A percentile compares a stretch with the other conserved stretches of the same genome.
Conservation (phyloP, 2,329 filamentous ascomycete genomes). For the Fusarium napiforme region DNA sequence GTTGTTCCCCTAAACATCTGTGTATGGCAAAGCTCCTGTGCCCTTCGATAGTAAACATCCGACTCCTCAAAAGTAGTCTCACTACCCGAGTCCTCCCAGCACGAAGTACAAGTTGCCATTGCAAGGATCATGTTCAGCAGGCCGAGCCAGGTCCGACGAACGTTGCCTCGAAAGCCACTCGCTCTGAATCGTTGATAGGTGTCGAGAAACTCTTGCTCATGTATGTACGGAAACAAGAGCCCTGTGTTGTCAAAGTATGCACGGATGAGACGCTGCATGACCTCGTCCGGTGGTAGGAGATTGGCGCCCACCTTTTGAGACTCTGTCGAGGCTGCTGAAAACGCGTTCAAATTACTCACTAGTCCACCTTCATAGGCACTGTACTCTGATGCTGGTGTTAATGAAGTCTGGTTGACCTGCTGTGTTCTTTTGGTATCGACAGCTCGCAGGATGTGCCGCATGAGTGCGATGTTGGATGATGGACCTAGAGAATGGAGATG, state of each 20-base stretch:
- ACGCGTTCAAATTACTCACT: background rate
- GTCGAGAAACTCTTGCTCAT: slow-evolving; percentile 42
- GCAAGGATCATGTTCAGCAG: slow-evolving; percentile 62
- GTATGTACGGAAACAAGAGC: slow-evolving; percentile 46
- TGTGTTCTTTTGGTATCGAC: background rate
- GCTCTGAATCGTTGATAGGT: slow-evolving; percentile 31
- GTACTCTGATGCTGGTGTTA: background rate
- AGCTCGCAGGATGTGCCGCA: background rate
- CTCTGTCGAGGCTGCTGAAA: background rate
- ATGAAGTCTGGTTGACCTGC: background rate
- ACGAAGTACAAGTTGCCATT: slow-evolving; percentile 52
- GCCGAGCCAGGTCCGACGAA: slow-evolving; percentile 61
- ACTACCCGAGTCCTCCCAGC: slow-evolving; percentile 26
- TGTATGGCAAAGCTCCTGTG: slow-evolving; percentile 55
- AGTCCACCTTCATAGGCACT: background rate
- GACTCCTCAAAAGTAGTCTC: slow-evolving; percentile 47
- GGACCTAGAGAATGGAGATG: too few species aligned
- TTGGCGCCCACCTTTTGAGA: background rate
- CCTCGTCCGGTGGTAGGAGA: slow-evolving; percentile 30
- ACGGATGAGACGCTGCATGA: slow-evolving; percentile 33
- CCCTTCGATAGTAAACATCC: slow-evolving; percentile 58
- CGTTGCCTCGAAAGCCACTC: slow-evolving; percentile 43
- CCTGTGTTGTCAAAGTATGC: slow-evolving; percentile 46
- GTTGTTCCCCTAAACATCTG: slow-evolving; percentile 55
- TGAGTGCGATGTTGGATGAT: slow-evolving; percentile 1